These are phyloP conservation scores for Nothomitra cinnamomea DNA, from an alignment of 2,329 filamentous ascomycete genomes.

Conservation along the genomic window DNA sequence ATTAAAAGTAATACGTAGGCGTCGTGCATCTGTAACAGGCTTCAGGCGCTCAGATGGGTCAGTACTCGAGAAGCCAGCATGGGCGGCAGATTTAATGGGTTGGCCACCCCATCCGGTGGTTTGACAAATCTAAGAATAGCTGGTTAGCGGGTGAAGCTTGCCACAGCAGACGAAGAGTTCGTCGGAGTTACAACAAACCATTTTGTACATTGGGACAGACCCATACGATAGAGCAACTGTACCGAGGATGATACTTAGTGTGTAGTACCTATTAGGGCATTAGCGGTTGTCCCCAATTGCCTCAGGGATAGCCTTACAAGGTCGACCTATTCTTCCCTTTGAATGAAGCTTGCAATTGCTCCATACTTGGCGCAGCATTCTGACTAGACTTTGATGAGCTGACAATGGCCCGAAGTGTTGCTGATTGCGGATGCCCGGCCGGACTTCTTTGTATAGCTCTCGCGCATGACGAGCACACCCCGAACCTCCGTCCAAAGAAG, in stretches of 20 bases:
- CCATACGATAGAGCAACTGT: constrained; percentile 69
- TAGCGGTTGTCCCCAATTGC: neutral
- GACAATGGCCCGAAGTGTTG: neutral
- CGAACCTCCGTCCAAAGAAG: neutral
- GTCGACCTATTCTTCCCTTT: constrained; percentile 50
- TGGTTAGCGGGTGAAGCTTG: constrained; percentile 8
- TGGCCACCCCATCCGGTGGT: constrained; percentile 86
- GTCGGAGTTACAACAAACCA: constrained; percentile 34
- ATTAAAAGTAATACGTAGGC: constrained; percentile 90
- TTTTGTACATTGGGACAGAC: constrained; percentile 75
- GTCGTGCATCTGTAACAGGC: constrained; percentile 63
- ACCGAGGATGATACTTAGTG: constrained; percentile 58
- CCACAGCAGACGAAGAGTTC: constrained; percentile 5
- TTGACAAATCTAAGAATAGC: constrained; percentile 48
- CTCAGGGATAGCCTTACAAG: constrained; percentile 27
- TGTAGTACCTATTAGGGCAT: constrained; percentile 43
- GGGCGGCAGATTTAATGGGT: constrained; percentile 64
- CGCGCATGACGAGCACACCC: neutral
- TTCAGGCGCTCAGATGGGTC: constrained; percentile 62
- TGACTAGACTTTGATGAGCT: constrained; percentile 14
- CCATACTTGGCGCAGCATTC: constrained; percentile 37
- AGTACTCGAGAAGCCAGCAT: constrained; percentile 33
- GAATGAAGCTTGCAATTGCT: constrained; percentile 46
- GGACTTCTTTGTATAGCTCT: neutral
- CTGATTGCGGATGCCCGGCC: neutral